phyloP scores from a whole-genome alignment of 768 basidiomycete species.

The Rhizopogon rudus region DNA sequence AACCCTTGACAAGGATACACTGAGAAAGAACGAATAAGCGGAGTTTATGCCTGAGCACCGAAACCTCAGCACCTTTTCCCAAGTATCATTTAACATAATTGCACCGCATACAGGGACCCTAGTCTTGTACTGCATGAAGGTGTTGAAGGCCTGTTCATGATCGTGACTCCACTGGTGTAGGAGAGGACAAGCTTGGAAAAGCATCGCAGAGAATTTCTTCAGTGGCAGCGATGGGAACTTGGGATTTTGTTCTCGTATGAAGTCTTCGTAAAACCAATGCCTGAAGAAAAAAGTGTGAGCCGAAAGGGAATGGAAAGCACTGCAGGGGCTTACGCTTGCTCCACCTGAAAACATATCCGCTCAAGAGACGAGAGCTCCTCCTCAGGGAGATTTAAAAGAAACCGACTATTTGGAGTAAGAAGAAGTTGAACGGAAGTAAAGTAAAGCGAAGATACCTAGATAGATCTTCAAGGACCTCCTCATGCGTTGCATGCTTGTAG shows the following conservation, averaged over 20 bases:
- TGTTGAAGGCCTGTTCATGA: constrained; percentile 80
- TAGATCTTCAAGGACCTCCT: constrained; percentile 87
- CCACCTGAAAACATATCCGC: constrained; percentile 96
- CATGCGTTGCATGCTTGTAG: constrained; percentile 72
- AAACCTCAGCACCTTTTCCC: constrained; percentile 76
- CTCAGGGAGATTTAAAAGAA: constrained; percentile 93
- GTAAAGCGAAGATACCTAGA: constrained; percentile 57
- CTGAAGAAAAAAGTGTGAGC: constrained; percentile 34
- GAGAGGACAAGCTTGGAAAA: constrained; percentile 83
- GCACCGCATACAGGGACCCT: constrained; percentile 97
- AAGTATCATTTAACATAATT: constrained; percentile 87
- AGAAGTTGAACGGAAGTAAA: constrained; percentile 3
- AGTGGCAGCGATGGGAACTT: constrained; percentile 83
- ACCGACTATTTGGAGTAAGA: constrained; percentile 56
- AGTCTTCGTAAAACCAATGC: constrained; percentile 99
- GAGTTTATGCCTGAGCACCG: constrained; percentile 7
- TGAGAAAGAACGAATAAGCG: constrained; percentile 26
- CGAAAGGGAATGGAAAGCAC: constrained; percentile 9
- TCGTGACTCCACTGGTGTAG: constrained; percentile 79
- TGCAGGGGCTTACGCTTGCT: constrained; percentile 80
- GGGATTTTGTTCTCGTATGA: constrained; percentile 87
- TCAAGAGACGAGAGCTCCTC: constrained; percentile 89
- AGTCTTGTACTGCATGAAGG: constrained; percentile 95
- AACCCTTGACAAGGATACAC: constrained; percentile 98
- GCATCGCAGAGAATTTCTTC: constrained; percentile 88